Conservation (phyloP, 306 rosid genomes). For the Pachyrhizus erosus region DNA sequence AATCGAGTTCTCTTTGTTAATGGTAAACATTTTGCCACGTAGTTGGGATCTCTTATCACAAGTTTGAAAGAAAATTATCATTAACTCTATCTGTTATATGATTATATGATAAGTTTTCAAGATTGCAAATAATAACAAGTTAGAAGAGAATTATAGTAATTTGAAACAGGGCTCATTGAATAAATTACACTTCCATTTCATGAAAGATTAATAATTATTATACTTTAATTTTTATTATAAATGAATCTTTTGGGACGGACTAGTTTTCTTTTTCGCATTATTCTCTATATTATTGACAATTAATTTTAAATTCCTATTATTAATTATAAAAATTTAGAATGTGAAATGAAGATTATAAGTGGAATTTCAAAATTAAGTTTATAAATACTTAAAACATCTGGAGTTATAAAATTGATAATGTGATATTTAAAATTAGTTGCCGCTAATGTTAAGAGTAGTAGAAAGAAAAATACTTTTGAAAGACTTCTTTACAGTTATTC, state of each 20-base stretch:
- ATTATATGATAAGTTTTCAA: background rate
- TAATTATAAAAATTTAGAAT: background rate
- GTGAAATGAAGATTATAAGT: no score
- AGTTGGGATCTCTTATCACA: background rate
- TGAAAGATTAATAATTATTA: no score
- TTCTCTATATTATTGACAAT: background rate
- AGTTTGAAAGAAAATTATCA: background rate
- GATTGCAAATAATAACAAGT: background rate
- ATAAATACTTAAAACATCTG: no score
- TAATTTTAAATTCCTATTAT: no score
- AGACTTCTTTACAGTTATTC: no score
- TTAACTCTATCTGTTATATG: background rate
- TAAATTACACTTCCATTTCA: background rate
- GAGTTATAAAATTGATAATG: no score
- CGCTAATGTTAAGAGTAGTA: no score
- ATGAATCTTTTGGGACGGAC: no score
- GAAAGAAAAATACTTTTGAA: no score
- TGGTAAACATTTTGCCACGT: conserved; percentile 17
- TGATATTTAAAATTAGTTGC: no score
- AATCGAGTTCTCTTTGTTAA: background rate
- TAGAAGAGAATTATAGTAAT: background rate
- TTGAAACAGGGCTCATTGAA: background rate
- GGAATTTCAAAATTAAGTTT: background rate
- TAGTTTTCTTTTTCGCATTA: no score
- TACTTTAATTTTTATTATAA: no score